Conservation (phyloP, 495 filamentous ascomycete genomes). For the Hypomontagnella monticulosa region DNA sequence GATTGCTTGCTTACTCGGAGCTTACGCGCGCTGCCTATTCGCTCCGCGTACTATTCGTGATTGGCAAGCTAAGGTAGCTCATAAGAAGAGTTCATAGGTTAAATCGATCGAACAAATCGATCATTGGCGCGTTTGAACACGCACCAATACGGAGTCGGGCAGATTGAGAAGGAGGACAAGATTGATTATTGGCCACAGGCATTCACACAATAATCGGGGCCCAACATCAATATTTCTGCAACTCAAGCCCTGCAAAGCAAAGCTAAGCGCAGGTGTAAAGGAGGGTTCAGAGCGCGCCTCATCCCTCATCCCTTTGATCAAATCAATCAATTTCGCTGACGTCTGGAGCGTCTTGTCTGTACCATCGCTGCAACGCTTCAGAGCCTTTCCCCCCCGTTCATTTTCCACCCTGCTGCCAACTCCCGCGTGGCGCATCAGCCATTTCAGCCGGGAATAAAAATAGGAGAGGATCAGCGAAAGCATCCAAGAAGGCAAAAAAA, state of each 20-base stretch:
- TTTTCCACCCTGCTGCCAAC: conserved; percentile 33
- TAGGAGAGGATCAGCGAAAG: conserved; percentile 35
- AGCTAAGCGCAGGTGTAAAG: conserved; percentile 33
- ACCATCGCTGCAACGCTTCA: conserved; percentile 38
- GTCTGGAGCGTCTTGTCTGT: conserved; percentile 40
- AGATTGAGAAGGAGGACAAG: conserved; percentile 37
- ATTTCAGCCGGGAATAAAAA: conserved; percentile 46
- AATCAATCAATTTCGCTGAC: conserved; percentile 40
- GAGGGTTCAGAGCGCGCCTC: conserved; percentile 38
- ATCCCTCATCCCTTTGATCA: conserved; percentile 36
- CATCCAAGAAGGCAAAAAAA: conserved; percentile 15
- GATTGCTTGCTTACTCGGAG: conserved; percentile 39
- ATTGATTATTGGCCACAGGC: conserved; percentile 33
- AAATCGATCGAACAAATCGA: conserved; percentile 37
- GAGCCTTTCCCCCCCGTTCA: conserved; percentile 11
- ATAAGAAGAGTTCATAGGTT: conserved; percentile 41
- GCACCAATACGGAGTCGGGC: conserved; percentile 41
- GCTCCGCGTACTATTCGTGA: conserved; percentile 29
- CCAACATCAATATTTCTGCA: conserved; percentile 42
- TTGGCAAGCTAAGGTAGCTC: conserved; percentile 40
- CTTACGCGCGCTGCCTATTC: conserved; percentile 36
- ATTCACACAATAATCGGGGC: conserved; percentile 40
- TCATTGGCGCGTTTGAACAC: conserved; percentile 40
- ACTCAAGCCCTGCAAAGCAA: conserved; percentile 20
- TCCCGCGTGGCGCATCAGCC: conserved; percentile 44